A percentile compares a stretch with the other conserved stretches of the same genome.
Conservation (phyloP, 2,329 filamentous ascomycete genomes). For the Dactylella cylindrospora region DNA sequence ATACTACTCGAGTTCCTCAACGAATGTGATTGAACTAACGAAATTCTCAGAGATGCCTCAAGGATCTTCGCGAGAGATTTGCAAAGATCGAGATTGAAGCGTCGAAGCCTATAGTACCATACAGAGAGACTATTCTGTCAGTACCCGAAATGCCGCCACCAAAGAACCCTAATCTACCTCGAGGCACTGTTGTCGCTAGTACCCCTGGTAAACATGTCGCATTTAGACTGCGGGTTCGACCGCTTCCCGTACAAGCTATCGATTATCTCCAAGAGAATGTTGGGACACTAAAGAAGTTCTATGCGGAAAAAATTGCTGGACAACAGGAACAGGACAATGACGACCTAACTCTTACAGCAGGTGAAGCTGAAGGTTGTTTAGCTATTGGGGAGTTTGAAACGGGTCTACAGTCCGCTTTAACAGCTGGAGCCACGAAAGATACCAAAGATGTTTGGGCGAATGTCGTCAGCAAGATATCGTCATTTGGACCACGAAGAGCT, state of each 20-base stretch:
- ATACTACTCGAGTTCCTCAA: background rate
- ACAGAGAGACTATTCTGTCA: slow-evolving; percentile 84
- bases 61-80: slow-evolving; percentile 88
- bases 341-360: slow-evolving; percentile 54
- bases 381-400: slow-evolving; percentile 74
- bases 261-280: slow-evolving; percentile 82
- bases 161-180: slow-evolving; percentile 75
- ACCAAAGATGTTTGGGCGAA: slow-evolving; percentile 75
- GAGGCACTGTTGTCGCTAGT: slow-evolving; percentile 72
- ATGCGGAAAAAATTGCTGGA: slow-evolving; percentile 66
- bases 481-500: slow-evolving; percentile 80
- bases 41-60: slow-evolving; percentile 70
- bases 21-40: slow-evolving; percentile 11
- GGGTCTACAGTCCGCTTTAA: slow-evolving; percentile 67
- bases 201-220: slow-evolving; percentile 86
- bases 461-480: slow-evolving; percentile 76
- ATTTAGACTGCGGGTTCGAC: slow-evolving; percentile 73
- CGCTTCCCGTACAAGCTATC: slow-evolving; percentile 74
- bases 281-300: slow-evolving; percentile 74
- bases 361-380: slow-evolving; percentile 64
- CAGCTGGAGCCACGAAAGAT: slow-evolving; percentile 66
- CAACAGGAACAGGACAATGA: slow-evolving; percentile 55
- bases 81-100: slow-evolving; percentile 93
- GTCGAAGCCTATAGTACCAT: slow-evolving; percentile 91
- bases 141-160: slow-evolving; percentile 90